Evolutionary conservation across 2,329 filamentous ascomycete genomes (phyloP).

Genomic region (Ophiostoma sp.): DNA sequence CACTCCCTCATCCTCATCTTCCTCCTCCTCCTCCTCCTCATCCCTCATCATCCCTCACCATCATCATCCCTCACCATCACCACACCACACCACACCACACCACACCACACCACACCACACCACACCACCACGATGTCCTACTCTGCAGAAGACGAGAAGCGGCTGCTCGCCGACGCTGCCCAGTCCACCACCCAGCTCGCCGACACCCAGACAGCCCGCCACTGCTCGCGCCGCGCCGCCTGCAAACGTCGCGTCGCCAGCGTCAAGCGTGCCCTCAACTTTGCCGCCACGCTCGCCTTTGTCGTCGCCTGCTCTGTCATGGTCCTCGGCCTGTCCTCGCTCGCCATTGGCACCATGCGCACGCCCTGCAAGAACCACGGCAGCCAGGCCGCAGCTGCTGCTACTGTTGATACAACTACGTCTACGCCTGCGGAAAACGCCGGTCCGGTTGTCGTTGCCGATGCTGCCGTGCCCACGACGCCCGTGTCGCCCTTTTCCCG

Average conservation of each 20-base stretch:
- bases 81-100: neutral
- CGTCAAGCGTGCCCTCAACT: constrained; percentile 7
- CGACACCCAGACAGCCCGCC: constrained; percentile 15
- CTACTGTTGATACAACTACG: neutral
- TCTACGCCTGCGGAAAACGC: neutral
- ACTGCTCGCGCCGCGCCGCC: neutral
- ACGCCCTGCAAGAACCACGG: neutral
- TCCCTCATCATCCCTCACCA: neutral
- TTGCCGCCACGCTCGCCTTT: constrained; percentile 17
- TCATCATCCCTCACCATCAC: neutral
- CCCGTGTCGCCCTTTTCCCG: constrained; percentile 25
- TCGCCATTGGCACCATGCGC: constrained; percentile 15
- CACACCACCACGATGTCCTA: constrained; percentile 19
- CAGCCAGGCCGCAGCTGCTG: neutral
- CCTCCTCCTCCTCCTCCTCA: neutral
- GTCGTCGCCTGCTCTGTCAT: constrained; percentile 9
- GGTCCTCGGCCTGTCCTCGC: constrained; percentile 5
- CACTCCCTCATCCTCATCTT: neutral
- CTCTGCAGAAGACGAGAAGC: constrained; percentile 24
- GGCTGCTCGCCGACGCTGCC: constrained; percentile 22
- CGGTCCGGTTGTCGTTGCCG: neutral
- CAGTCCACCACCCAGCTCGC: constrained; percentile 8
- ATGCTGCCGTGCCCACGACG: neutral
- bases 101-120: neutral
- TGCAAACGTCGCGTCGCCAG: constrained; percentile 18